Conservation (phyloP, 805 yeast species). For the Starmerella geochares region DNA sequence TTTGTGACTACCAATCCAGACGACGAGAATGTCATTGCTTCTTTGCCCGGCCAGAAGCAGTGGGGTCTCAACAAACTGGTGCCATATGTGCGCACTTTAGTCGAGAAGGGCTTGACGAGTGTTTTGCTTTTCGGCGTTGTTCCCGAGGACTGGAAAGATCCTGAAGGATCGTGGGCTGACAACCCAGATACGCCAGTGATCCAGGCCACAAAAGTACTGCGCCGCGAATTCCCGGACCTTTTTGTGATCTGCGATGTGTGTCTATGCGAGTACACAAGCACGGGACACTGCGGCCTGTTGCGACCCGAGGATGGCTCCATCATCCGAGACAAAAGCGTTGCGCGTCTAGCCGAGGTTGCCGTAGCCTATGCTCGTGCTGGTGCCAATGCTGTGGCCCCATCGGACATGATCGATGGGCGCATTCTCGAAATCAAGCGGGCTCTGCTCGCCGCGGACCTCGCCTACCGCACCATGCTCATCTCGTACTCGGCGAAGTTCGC, state of each 20-base stretch:
- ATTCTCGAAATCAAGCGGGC: constrained; percentile 79
- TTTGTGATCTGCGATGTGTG: constrained; percentile 92
- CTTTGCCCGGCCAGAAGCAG: constrained; percentile 81
- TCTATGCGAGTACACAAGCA: constrained; percentile 89
- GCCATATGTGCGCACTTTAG: constrained; percentile 58
- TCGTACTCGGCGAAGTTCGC: constrained; percentile 90
- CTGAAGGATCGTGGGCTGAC: constrained; percentile 80
- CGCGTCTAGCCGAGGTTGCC: constrained; percentile 86
- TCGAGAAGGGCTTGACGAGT: constrained; percentile 69
- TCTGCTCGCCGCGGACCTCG: constrained; percentile 65
- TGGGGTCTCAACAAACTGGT: constrained; percentile 72
- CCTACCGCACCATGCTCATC: constrained; percentile 81
- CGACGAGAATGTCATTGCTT: constrained; percentile 58
- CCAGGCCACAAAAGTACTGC: constrained; percentile 56
- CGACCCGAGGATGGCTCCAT: constrained; percentile 74
- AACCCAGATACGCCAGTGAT: constrained; percentile 96
- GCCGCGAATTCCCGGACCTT: constrained; percentile 61
- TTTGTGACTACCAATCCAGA: constrained; percentile 74
- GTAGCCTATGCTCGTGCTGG: constrained; percentile 94
- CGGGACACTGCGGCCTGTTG: constrained; percentile 95
- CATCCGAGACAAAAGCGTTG: constrained; percentile 61
- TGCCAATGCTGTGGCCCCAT: constrained; percentile 90
- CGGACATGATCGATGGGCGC: constrained; percentile 97
- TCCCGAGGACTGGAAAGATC: constrained; percentile 65
- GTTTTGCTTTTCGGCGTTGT: constrained; percentile 88